A percentile compares a stretch with the other conserved stretches of the same genome.
Evolutionary conservation across 306 rosid genomes (phyloP).

Genomic region (Trifolium fragiferum): DNA sequence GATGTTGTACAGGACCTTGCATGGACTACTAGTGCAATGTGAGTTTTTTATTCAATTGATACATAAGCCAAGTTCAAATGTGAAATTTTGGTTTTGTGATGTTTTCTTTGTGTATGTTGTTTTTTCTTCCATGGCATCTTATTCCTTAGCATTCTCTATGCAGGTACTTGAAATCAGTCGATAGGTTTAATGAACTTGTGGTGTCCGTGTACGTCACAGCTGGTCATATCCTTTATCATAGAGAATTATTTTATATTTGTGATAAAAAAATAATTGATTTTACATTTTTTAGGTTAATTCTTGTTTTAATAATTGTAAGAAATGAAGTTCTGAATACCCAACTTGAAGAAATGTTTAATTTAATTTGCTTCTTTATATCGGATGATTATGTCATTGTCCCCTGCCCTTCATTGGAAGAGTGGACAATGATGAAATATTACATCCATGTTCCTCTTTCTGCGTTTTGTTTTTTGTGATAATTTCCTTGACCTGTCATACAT

Average conservation of each 20-base stretch:
- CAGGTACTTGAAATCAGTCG: constrained; percentile 95
- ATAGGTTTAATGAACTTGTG: constrained; percentile 88
- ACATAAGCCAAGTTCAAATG: neutral
- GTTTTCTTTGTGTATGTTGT: constrained; percentile 4
- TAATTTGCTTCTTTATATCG: neutral
- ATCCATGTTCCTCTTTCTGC: neutral
- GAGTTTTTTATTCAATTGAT: constrained; percentile 38
- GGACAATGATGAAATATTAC: constrained; percentile 29
- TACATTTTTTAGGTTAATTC: neutral
- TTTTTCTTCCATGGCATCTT: constrained; percentile 22
- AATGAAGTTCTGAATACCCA: constrained; percentile 18
- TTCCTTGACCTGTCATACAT: constrained; percentile 78
- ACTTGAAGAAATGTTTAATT: constrained; percentile 8
- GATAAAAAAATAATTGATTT: constrained; percentile 2
- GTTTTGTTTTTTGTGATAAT: constrained; percentile 25
- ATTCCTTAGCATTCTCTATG: constrained; percentile 42
- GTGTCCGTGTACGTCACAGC: constrained; percentile 97
- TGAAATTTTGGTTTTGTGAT: neutral
- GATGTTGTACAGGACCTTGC: constrained; percentile 99
- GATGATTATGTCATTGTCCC: constrained; percentile 7
- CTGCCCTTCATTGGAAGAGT: constrained; percentile 19
- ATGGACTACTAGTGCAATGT: constrained; percentile 99
- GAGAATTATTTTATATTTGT: constrained; percentile 16
- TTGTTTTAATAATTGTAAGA: constrained; percentile 14
- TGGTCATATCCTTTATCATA: constrained; percentile 86